A percentile compares a stretch with the other conserved stretches of the same genome.
Evolutionary conservation across 768 basidiomycete genomes (phyloP).

Genomic region (Clitopilus hobsonii): DNA sequence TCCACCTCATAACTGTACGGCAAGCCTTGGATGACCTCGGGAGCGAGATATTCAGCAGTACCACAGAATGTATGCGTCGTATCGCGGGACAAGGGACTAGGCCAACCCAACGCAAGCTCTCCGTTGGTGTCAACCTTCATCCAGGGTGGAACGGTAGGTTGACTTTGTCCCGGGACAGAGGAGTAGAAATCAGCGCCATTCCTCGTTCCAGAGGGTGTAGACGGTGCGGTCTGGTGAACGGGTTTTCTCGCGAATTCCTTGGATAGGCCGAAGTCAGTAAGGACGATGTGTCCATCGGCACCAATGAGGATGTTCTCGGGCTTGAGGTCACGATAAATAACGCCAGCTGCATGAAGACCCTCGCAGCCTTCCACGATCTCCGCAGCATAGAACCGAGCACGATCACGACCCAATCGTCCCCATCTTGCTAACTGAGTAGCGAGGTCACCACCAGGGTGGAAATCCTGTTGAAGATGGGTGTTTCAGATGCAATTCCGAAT

Average conservation of each 20-base stretch:
- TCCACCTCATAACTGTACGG: constrained; percentile 93
- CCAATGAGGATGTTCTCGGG: constrained; percentile 97
- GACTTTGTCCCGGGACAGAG: constrained; percentile 39
- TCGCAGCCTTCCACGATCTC: constrained; percentile 97
- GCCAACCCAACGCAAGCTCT: constrained; percentile 54
- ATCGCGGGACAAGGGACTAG: constrained; percentile 51
- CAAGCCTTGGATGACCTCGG: constrained; percentile 91
- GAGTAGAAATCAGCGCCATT: constrained; percentile 49
- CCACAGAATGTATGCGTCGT: constrained; percentile 88
- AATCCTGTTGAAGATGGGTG: constrained; percentile 51
- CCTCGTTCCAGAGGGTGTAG: constrained; percentile 49
- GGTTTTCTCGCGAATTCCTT: constrained; percentile 77
- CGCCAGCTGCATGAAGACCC: constrained; percentile 88
- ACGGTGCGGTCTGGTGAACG: constrained; percentile 41
- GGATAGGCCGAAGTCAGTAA: constrained; percentile 95
- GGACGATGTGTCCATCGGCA: constrained; percentile 89
- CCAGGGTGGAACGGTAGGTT: constrained; percentile 64
- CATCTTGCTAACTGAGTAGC: constrained; percentile 96
- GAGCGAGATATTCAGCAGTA: constrained; percentile 95
- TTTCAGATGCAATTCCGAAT: constrained; percentile 9
- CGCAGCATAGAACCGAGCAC: constrained; percentile 94
- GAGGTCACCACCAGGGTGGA: constrained; percentile 93
- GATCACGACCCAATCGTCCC: constrained; percentile 89
- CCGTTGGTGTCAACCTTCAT: constrained; percentile 61
- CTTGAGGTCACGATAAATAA: constrained; percentile 97